Evolutionary conservation across 805 yeast genomes (phyloP).

Genomic region (Scheffersomyces spartinae): DNA sequence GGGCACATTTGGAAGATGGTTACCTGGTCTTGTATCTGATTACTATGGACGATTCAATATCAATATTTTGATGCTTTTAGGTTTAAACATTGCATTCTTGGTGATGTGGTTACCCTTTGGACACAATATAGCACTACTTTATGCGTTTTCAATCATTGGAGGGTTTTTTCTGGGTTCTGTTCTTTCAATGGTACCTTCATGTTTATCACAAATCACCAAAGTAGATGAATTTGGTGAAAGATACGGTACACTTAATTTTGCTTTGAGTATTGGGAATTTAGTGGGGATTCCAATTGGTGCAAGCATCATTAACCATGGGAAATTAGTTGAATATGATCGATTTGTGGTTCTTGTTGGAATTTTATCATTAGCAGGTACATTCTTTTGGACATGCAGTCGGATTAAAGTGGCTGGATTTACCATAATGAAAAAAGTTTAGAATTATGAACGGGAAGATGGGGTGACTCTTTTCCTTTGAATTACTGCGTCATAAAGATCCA

Average conservation of each 20-base stretch:
- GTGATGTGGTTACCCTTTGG: constrained; percentile 65
- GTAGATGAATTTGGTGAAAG: constrained; percentile 57
- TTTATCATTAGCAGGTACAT: constrained; percentile 15
- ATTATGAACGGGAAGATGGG: too few relatives aligned
- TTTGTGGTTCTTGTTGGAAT: constrained; percentile 21
- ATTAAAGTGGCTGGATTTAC: too few relatives aligned
- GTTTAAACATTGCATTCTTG: constrained; percentile 37
- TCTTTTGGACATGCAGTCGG: constrained; percentile 20
- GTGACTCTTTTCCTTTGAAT: too few relatives aligned
- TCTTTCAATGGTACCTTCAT: constrained; percentile 54
- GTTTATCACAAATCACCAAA: constrained; percentile 55
- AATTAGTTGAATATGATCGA: constrained; percentile 13
- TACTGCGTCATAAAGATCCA: too few relatives aligned
- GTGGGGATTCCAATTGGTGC: constrained; percentile 27
- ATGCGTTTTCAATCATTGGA: constrained; percentile 40
- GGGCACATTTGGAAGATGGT: constrained; percentile 41
- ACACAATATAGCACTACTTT: constrained; percentile 24
- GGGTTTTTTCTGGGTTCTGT: constrained; percentile 56
- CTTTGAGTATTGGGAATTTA: constrained; percentile 35
- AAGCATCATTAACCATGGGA: constrained; percentile 16
- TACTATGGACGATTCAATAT: constrained; percentile 45
- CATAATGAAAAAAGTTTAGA: too few relatives aligned
- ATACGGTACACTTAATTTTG: constrained; percentile 54
- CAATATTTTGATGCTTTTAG: constrained; percentile 34
- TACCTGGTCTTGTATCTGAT: constrained; percentile 49